Percentiles rank a stretch among this genome's conserved stretches.
These are phyloP conservation scores for Artemisia argyi DNA, from an alignment of 129 eudicot species.

Conservation along the genomic window DNA sequence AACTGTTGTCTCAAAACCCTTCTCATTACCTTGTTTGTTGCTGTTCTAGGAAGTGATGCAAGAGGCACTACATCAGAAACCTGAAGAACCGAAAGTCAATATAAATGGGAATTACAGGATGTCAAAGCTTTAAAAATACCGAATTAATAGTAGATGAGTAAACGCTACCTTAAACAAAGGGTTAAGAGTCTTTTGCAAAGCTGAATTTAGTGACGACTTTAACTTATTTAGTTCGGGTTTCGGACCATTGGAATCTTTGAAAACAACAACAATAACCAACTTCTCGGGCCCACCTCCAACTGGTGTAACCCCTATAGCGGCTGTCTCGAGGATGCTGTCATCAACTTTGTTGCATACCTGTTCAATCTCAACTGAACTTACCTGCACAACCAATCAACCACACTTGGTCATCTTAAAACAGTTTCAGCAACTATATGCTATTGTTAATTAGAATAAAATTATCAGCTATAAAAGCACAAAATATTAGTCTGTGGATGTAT, in stretches of 20 bases:
- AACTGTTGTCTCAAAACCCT: slow-evolving; percentile 80
- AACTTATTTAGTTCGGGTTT: slow-evolving; percentile 40
- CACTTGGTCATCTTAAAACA: background rate
- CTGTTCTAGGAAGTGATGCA: slow-evolving; percentile 89
- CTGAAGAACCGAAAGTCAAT: slow-evolving; percentile 40
- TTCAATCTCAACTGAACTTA: slow-evolving; percentile 94
- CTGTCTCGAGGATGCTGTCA: slow-evolving; percentile 67
- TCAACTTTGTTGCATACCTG: slow-evolving; percentile 66
- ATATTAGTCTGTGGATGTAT: too few species aligned
- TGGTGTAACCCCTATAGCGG: slow-evolving; percentile 89
- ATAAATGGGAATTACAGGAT: slow-evolving; percentile 15
- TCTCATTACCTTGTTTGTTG: slow-evolving; percentile 95
- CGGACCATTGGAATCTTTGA: slow-evolving; percentile 43
- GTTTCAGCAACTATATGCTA: background rate
- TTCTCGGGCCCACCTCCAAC: slow-evolving; percentile 89
- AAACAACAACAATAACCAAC: slow-evolving; percentile 73
- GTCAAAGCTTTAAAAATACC: background rate
- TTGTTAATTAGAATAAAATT: too few species aligned
- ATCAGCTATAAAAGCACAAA: too few species aligned
- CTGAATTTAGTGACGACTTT: slow-evolving; percentile 53
- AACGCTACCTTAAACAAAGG: slow-evolving; percentile 84
- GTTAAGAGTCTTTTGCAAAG: slow-evolving; percentile 74
- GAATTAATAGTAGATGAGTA: slow-evolving; percentile 9
- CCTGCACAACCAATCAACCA: slow-evolving; percentile 60
- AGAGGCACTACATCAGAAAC: slow-evolving; percentile 57